Evolutionary conservation across 2,329 filamentous ascomycete species (phyloP).

Genomic region (Trichoderma endophyticum): DNA sequence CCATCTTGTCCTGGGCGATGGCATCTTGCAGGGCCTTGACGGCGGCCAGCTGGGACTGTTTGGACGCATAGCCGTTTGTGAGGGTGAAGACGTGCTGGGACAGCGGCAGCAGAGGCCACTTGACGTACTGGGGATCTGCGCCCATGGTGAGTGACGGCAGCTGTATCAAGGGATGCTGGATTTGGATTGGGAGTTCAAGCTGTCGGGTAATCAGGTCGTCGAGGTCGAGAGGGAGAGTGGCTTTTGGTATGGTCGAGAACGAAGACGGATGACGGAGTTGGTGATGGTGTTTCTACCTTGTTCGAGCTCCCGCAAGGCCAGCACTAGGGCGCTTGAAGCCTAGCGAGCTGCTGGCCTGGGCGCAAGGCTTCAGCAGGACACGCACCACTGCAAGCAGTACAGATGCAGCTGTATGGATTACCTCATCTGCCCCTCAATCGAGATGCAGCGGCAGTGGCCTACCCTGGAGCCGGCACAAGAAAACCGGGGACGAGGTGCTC

Average conservation of each 20-base stretch:
- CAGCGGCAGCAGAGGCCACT: constrained; percentile 77
- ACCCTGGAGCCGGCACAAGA: background rate
- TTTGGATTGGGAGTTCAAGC: background rate
- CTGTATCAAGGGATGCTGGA: background rate
- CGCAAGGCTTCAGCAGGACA: constrained; percentile 22
- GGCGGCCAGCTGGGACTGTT: constrained; percentile 64
- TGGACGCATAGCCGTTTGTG: constrained; percentile 72
- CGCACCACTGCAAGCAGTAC: constrained; percentile 11
- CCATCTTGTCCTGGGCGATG: constrained; percentile 82
- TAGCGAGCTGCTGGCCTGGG: constrained; percentile 10
- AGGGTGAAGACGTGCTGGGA: constrained; percentile 84
- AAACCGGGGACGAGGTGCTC: background rate
- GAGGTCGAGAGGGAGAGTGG: background rate
- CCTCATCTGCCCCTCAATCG: background rate
- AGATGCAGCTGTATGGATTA: background rate
- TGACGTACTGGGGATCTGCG: constrained; percentile 80
- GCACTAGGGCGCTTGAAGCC: background rate
- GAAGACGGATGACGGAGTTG: constrained; percentile 16
- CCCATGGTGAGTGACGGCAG: constrained; percentile 54
- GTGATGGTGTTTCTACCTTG: background rate
- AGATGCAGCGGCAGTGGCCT: background rate
- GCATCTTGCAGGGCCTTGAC: constrained; percentile 76
- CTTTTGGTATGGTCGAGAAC: background rate
- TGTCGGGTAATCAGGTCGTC: background rate
- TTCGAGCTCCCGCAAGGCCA: constrained; percentile 15